These are phyloP conservation scores for Mucor ambiguus DNA, from an alignment of 371 early-diverging fungal species.

Conservation along the genomic window DNA sequence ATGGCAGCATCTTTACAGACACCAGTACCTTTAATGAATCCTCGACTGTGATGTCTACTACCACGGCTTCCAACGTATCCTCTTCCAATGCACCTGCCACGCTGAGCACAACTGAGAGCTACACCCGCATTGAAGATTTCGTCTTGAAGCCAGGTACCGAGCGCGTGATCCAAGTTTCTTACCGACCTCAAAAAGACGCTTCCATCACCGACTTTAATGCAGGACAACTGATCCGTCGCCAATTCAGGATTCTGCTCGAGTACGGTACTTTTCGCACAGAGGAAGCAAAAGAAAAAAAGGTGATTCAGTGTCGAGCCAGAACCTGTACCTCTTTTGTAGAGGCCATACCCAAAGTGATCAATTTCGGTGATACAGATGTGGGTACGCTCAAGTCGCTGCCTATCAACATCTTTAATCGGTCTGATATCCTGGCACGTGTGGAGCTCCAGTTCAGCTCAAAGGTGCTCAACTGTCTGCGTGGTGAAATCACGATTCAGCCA, in stretches of 20 bases:
- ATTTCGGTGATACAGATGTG: conserved; percentile 96
- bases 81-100: not conserved
- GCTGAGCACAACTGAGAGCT: conserved; percentile 27
- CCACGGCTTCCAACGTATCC: not conserved
- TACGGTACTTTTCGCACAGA: conserved; percentile 64
- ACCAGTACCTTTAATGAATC: conserved; percentile 14
- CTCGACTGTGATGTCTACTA: not conserved
- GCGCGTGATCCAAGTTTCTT: conserved; percentile 81
- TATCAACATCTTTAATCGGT: conserved; percentile 81
- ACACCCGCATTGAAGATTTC: conserved; percentile 85
- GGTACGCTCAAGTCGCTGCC: conserved; percentile 89
- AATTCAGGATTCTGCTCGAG: conserved; percentile 78
- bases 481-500: conserved; percentile 84
- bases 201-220: conserved; percentile 67
- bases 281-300: conserved; percentile 73
- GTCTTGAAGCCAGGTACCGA: conserved; percentile 85
- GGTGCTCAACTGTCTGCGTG: conserved; percentile 84
- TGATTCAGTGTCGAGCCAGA: conserved; percentile 89
- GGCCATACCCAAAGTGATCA: conserved; percentile 77
- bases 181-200: conserved; percentile 69
- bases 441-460: conserved; percentile 90
- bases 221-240: conserved; percentile 72
- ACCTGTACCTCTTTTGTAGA: conserved; percentile 94
- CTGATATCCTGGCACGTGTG: conserved; percentile 87
- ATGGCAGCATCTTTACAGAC: conserved; percentile 18